Base-by-base conservation (phyloP, 2,329 filamentous ascomycete species). In the Phialocephala subalpina region DNA sequence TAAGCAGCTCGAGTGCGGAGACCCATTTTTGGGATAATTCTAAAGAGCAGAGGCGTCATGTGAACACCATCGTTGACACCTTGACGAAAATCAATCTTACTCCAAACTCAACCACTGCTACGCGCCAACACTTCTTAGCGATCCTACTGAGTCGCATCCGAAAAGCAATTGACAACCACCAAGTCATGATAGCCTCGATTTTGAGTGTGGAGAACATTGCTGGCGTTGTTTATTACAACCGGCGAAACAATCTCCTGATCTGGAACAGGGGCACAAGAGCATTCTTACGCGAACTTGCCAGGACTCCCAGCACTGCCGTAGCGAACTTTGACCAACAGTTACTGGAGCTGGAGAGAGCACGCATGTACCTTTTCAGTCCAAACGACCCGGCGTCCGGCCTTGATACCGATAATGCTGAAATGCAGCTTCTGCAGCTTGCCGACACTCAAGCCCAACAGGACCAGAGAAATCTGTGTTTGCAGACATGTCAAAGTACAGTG, bases 241-340 rank as follows among this genome's bases (percentile, higher is more conserved):
- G 64, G 1, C 60, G 64, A 2, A 47, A 25, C 1, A 56, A 40
- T n/a, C 60, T 66, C 20, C 33, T 35, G 27, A 55, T 27, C 2
- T 66, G 64, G 64, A 66, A 66, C 29, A 42, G 56, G 29, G 64
- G 64, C 8, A 66, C 64, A 12, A 49, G 64, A 7, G 33, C 47
- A 1, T 66, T 66, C 20, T 20, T 66, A 9, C 35, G 52, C 38
- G 20, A 20, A 11, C 45, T 66, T 18, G 33, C 53, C 9, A 8
- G 18, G 1, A 16, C n/a, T 8, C 35, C 52, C 11, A 8, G 2
- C 5, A 5, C 4, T 27, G 40, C 20, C 25, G 5, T n/a, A 8
- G 52, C 42, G n/a, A 61, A 59, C 18, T 38, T 49, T 12, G 36
- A 47, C 3, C 42, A 58, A 8, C 35, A 45, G 16, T 36, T 60